Base-by-base conservation (phyloP, 192 early-diverging fungal species). In the Cladochytrium replicatum region DNA sequence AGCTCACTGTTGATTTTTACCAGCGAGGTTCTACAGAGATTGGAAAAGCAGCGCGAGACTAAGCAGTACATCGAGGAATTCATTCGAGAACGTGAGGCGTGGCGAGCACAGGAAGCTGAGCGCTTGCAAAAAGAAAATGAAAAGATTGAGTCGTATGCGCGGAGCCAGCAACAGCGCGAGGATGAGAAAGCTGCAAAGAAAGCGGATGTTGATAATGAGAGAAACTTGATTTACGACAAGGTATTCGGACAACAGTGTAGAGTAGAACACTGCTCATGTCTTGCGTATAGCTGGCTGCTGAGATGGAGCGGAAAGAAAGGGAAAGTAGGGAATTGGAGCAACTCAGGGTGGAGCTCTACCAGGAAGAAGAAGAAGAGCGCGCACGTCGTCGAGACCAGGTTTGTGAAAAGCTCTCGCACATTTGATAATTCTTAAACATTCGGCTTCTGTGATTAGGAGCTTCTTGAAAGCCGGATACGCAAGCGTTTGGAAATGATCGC, bases 41-140 rank as follows among this genome's bases (percentile, higher is more conserved):
- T 73, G n/a, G 65, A 70, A 47, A 73, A 73, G 43, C 74, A 77
- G 49, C 58, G 60, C 32, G 70, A 77, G 52, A 77, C 74, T 4
- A 72, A 72, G 46, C 61, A 62, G 54, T 77, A 62, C 43, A 71
- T 77, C 32, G 71, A 74, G 49, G 50, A 75, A 17, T 74, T 69
- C 38, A 59, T 78, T 26, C 17, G 32, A 0, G 69, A 75, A 43
- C 60, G 75, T 17, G 61, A 64, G 43, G 29, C 55, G 24, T 78
- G 75, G 75, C 46, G 57, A 19, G 43, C 27, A 29, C 24, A 59
- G 32, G 75, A 78, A 46, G 34, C 30, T 0, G 41, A 50, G 39
- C 54, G 66, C 9, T 53, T 66, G 41, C 41, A 49, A 28, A 66
- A 54, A 31, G 75, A 78, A 51, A 78, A 78, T 40, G 9, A 30